Conservation (phyloP, 1,284 basidiomycete species). For the Tausonia pullulans region DNA sequence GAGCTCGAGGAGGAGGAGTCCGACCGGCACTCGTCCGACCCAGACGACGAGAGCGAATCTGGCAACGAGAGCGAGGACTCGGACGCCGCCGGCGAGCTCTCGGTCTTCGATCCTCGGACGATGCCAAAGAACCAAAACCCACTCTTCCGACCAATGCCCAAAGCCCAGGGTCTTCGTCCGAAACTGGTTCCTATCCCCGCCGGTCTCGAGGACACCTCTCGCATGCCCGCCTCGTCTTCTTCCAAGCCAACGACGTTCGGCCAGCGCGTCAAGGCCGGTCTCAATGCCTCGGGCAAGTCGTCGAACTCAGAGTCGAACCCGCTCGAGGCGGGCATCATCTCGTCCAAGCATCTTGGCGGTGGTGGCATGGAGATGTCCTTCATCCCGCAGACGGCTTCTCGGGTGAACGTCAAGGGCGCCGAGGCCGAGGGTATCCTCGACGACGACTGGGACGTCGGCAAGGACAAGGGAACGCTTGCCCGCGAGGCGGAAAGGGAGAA, state of each 20-base stretch:
- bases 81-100: constrained; percentile 37
- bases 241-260: constrained; percentile 30
- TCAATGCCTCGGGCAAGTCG: neutral
- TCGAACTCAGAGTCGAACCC: constrained; percentile 17
- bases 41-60: constrained; percentile 39
- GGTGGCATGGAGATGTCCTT: constrained; percentile 44
- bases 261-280: constrained; percentile 26
- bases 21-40: constrained; percentile 58
- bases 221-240: constrained; percentile 2
- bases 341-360: constrained; percentile 30
- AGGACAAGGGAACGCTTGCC: constrained; percentile 11
- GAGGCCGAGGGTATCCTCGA: constrained; percentile 43
- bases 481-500: constrained; percentile 30
- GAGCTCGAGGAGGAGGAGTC: constrained; percentile 84
- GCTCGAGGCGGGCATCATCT: constrained; percentile 26
- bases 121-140: constrained; percentile 19
- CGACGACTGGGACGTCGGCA: constrained; percentile 29
- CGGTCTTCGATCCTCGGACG: constrained; percentile 36
- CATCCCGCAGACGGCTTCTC: constrained; percentile 28
- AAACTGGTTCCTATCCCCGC: constrained; percentile 27
- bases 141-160: constrained; percentile 15
- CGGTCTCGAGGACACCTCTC: constrained; percentile 17
- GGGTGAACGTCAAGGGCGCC: constrained; percentile 17
- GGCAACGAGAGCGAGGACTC: constrained; percentile 42
- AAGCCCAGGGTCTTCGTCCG: constrained; percentile 12